Evolutionary conservation across 2,329 filamentous ascomycete genomes (phyloP).

Genomic region (Exophiala oligosperma): DNA sequence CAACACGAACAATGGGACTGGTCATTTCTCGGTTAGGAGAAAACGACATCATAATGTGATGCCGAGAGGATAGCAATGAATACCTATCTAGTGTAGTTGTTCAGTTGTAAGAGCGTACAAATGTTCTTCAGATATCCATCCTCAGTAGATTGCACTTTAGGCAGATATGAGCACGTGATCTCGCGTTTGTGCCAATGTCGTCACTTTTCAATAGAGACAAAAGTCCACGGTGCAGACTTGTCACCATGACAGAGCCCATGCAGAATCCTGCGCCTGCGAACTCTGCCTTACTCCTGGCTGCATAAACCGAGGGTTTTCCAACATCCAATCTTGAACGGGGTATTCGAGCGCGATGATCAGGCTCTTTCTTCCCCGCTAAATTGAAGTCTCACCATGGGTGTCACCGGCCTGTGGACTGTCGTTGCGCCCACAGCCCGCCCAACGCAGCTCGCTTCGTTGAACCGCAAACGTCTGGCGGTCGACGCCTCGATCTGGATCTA

Average conservation of each 20-base stretch:
- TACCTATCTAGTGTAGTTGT: background rate
- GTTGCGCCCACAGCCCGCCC: constrained; percentile 92
- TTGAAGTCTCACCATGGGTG: constrained; percentile 68
- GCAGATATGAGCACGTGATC: background rate
- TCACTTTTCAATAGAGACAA: background rate
- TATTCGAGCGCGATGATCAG: background rate
- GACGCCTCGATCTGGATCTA: constrained; percentile 99
- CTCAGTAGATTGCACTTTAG: background rate
- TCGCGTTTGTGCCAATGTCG: background rate
- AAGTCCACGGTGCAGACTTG: background rate
- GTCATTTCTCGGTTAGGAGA: background rate
- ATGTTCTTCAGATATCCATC: background rate
- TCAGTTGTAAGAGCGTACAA: no score
- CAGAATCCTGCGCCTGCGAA: background rate
- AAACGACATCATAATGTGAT: background rate
- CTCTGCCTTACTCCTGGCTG: background rate
- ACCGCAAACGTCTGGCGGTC: constrained; percentile 92
- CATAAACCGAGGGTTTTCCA: background rate
- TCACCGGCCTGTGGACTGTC: constrained; percentile 96
- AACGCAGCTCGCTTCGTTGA: constrained; percentile 93
- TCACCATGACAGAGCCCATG: background rate
- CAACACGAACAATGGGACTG: background rate
- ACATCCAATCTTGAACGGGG: no score
- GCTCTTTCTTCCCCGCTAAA: background rate
- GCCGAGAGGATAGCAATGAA: background rate